Evolutionary conservation across 768 basidiomycete species (phyloP).

Genomic region (Coprinopsis sp.): DNA sequence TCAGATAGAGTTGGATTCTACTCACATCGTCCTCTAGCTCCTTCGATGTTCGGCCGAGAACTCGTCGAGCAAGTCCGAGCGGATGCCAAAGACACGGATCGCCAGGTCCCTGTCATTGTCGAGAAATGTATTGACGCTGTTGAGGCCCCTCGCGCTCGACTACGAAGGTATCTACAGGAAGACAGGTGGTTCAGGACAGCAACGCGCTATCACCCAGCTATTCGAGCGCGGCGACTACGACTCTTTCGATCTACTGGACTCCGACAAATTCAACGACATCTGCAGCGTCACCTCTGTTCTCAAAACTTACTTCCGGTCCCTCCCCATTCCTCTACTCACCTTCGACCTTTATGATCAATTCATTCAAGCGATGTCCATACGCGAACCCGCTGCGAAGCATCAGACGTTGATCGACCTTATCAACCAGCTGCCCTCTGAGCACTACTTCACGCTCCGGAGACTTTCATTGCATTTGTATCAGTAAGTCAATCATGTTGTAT

Average conservation of each 20-base stretch:
- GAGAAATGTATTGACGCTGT: conserved; percentile 96
- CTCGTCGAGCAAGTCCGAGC: conserved; percentile 77
- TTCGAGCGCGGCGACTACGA: conserved; percentile 91
- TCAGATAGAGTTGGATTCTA: background rate
- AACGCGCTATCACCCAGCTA: conserved; percentile 88
- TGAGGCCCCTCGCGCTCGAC: conserved; percentile 78
- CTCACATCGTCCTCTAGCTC: conserved; percentile 41
- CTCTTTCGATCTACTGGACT: conserved; percentile 83
- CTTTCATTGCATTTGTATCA: conserved; percentile 87
- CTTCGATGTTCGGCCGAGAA: conserved; percentile 91
- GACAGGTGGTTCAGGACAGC: conserved; percentile 88
- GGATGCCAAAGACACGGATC: conserved; percentile 55
- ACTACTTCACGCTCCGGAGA: conserved; percentile 77
- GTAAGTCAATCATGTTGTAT: conserved; percentile 40
- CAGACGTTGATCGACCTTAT: conserved; percentile 63
- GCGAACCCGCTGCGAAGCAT: conserved; percentile 57
- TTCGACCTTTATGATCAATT: conserved; percentile 90
- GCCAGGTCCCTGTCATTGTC: conserved; percentile 80
- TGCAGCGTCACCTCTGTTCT: conserved; percentile 95
- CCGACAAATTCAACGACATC: conserved; percentile 93
- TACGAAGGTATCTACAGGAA: conserved; percentile 99
- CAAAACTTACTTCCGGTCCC: conserved; percentile 92
- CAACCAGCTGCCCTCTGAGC: conserved; percentile 74
- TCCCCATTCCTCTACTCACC: conserved; percentile 88
- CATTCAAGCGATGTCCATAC: conserved; percentile 66